phyloP scores from a whole-genome alignment of 2,329 filamentous ascomycete genomes.

The Colletotrichum tanaceti region DNA sequence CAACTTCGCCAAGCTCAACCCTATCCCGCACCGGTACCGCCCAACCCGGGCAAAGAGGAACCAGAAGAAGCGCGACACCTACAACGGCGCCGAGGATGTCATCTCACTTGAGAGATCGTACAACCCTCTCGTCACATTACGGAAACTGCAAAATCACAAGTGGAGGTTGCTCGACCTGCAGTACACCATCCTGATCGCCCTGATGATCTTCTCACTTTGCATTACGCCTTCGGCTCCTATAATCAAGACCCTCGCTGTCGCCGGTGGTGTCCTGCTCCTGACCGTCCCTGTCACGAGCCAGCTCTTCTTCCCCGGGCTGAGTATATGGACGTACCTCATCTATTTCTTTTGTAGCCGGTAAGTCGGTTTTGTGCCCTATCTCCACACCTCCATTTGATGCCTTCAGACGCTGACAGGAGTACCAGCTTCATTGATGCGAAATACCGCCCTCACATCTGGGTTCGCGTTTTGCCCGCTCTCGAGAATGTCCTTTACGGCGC shows the following conservation, averaged over 20 bases:
- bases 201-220: conserved; percentile 85
- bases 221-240: conserved; percentile 85
- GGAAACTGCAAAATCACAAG: conserved; percentile 78
- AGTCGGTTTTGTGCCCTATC: conserved; percentile 52
- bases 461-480: conserved; percentile 90
- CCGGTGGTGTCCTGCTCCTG: conserved; percentile 75
- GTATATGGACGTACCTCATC: conserved; percentile 86
- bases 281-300: conserved; percentile 88
- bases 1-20: conserved; percentile 57
- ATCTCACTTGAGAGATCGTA: conserved; percentile 84
- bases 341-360: conserved; percentile 96
- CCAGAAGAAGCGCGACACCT: conserved; percentile 52
- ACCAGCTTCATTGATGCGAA: conserved; percentile 86
- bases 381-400: neutral
- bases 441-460: conserved; percentile 93
- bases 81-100: conserved; percentile 67
- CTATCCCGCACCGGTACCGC: conserved; percentile 55
- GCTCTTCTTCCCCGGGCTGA: conserved; percentile 88
- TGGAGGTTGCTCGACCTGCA: conserved; percentile 89
- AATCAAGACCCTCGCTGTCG: conserved; percentile 78
- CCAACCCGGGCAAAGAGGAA: conserved; percentile 53
- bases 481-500: conserved; percentile 97
- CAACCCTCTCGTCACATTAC: conserved; percentile 81
- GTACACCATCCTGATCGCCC: conserved; percentile 78
- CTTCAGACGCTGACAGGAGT: conserved; percentile 11